Base-by-base conservation (phyloP, 768 basidiomycete genomes). In the Suillus brevipes region DNA sequence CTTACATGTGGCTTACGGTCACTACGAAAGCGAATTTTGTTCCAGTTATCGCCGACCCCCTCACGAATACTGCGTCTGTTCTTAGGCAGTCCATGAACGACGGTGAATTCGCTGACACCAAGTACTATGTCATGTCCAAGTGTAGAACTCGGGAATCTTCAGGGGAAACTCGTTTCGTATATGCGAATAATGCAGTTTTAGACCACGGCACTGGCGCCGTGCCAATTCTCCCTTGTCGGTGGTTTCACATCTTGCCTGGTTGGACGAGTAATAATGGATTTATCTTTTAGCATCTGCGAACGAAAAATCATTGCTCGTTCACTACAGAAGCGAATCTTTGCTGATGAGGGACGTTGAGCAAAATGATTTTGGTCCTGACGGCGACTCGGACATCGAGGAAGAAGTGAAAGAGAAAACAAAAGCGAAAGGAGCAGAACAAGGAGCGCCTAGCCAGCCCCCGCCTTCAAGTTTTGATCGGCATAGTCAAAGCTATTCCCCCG, bases 101-200 rank as follows among this genome's bases (percentile, higher is more conserved):
- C 18, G 74, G 75, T 9, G 70, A 73, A 47, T 73, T 75, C 47
- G 61, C 73, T 1, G 70, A 75, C 52, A 75, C 74, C 7, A 75
- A 72, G 40, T 75, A 77, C 45, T 68, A 77, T 16, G 75, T 36
- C 34, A 73, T 72, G 61, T 75, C 75, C 18, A 57, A 66, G 16
- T 71, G 64, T 56, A 57, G 64, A 28, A 25, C 61, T 2, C 58
- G 67, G 13, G 9, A 50, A 14, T 65, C 55, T 38, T 71, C 67
- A 61, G 65, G 69, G 28, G 70, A 42, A 16, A 75, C 73, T 2
- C 75, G 71, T 36, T 40, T 64, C 55, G 67, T 74, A 57, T 74
- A 76, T 28, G 73, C 65, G 47, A 74, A 71, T 18, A 12, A 12
- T 34, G 31, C 53, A 20, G 12, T 34, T 31, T 31, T 55, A 20